These are phyloP conservation scores for Hymenoscyphus fructigenus DNA, from an alignment of 2,329 filamentous ascomycete species.

Conservation along the genomic window DNA sequence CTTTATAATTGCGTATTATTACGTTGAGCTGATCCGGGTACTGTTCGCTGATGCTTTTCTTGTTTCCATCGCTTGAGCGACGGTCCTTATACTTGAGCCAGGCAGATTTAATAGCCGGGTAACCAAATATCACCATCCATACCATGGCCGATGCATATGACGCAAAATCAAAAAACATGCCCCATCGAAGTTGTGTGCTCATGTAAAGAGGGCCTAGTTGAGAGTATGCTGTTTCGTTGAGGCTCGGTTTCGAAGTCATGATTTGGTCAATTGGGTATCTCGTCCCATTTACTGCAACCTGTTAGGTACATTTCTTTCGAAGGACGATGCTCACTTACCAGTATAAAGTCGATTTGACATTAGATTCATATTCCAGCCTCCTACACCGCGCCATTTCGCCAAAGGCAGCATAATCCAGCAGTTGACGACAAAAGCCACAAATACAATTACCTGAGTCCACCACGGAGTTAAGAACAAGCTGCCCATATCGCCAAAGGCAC, in stretches of 20 bases:
- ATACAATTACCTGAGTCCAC: conserved; percentile 58
- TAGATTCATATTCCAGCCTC: conserved; percentile 49
- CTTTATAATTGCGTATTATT: conserved; percentile 55
- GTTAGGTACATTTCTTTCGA: conserved; percentile 9
- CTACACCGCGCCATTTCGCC: conserved; percentile 56
- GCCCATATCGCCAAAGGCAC: conserved; percentile 42
- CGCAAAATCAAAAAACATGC: conserved; percentile 60
- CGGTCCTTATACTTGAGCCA: conserved; percentile 45
- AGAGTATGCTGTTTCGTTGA: conserved; percentile 44
- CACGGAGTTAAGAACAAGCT: conserved; percentile 56
- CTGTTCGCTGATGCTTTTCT: conserved; percentile 50
- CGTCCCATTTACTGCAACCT: conserved; percentile 34
- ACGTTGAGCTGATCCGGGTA: conserved; percentile 60
- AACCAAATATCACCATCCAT: conserved; percentile 59
- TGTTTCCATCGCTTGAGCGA: conserved; percentile 27
- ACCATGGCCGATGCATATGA: conserved; percentile 57
- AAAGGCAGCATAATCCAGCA: conserved; percentile 59
- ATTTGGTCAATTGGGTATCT: conserved; percentile 38
- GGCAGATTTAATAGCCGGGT: conserved; percentile 46
- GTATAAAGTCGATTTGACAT: conserved; percentile 59
- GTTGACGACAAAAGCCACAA: conserved; percentile 53
- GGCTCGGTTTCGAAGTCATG: conserved; percentile 36
- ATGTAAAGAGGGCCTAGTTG: conserved; percentile 56
- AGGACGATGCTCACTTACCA: conserved; percentile 36
- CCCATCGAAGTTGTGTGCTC: conserved; percentile 57